Evolutionary conservation across 148 eudicot species (phyloP), one percentile per base, ranked within the genome.

Genomic region (Amaranthus hypochondriacus): DNA sequence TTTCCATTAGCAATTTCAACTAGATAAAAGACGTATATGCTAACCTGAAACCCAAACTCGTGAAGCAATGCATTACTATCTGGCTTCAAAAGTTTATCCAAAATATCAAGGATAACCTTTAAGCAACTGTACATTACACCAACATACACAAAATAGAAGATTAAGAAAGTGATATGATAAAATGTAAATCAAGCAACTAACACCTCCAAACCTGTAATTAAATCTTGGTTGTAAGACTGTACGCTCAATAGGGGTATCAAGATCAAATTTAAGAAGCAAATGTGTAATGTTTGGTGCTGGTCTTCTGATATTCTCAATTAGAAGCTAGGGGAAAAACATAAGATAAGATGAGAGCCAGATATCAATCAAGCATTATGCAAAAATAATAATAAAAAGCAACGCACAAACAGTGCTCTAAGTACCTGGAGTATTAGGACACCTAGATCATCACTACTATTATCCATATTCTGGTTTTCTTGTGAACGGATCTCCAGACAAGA

Each of bases 31-130:
- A 39, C 11, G 39, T 11, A 61, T 52, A 53, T n/a, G 57, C 68
- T 12, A 71, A 96, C 99, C 99, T 96, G 97, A 77, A 92, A 90
- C 67, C 96, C 92, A 85, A 96, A 96, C 87, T 96, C 99, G 72
- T 90, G 96, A 82, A 96, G 97, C 89, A 90, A 69, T 18, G 87
- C 84, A 86, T 92, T 92, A 65, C 82, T 80, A 72, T 89, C 97
- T 58, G 96, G 94, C 81, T 85, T 89, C 67, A 73, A 73, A 73
- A 90, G 88, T 79, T 87, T 90, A 70, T 96, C 99, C 93, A 92
- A 81, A 62, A 90, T 81, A 77, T 90, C 96, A 75, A 96, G 91
- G 78, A 96, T 87, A 81, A 96, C 89, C 88, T 86, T 96, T 81
- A 96, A 84, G 87, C 99, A 96, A 83, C 99, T 96, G 88, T 73